A percentile compares a stretch with the other conserved stretches of the same genome.
Conservation (phyloP, 495 filamentous ascomycete genomes). For the Penicillium coprophilum region DNA sequence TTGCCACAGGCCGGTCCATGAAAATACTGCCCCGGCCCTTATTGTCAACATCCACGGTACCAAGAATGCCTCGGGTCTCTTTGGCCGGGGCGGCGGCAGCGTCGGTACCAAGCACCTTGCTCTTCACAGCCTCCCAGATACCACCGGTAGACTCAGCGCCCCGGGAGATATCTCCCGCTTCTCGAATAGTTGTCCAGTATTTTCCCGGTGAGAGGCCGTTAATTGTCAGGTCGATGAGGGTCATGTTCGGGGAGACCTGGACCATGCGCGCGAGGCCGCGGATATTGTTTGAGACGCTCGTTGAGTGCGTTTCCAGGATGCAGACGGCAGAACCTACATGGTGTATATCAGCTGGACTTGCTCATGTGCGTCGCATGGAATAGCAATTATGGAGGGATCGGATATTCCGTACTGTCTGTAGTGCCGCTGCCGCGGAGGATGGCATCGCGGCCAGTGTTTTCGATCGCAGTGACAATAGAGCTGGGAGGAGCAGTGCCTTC, state of each 20-base stretch:
- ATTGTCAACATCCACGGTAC: conserved; percentile 65
- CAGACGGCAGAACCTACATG: conserved; percentile 81
- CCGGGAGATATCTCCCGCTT: conserved; percentile 84
- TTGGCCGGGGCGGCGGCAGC: conserved; percentile 21
- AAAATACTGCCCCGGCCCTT: conserved; percentile 70
- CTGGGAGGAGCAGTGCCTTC: conserved; percentile 72
- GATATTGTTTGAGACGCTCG: conserved; percentile 57
- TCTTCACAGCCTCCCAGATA: conserved; percentile 67
- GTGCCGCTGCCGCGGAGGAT: conserved; percentile 87
- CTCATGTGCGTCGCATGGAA: conserved; percentile 8
- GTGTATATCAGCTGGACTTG: not conserved
- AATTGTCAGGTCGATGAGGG: conserved; percentile 83
- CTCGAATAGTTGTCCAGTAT: conserved; percentile 80
- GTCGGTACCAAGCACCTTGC: conserved; percentile 49
- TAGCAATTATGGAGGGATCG: not conserved
- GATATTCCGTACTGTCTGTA: conserved; percentile 67
- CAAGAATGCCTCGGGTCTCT: conserved; percentile 66
- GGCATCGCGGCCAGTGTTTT: conserved; percentile 86
- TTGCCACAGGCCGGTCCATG: conserved; percentile 73
- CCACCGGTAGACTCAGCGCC: conserved; percentile 79
- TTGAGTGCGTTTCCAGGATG: conserved; percentile 89
- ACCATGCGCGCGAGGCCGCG: conserved; percentile 80
- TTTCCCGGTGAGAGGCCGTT: conserved; percentile 78
- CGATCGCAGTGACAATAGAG: conserved; percentile 82
- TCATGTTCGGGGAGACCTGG: conserved; percentile 70